Conservation (phyloP, 768 basidiomycete genomes). For the Tricholoma furcatifolium region DNA sequence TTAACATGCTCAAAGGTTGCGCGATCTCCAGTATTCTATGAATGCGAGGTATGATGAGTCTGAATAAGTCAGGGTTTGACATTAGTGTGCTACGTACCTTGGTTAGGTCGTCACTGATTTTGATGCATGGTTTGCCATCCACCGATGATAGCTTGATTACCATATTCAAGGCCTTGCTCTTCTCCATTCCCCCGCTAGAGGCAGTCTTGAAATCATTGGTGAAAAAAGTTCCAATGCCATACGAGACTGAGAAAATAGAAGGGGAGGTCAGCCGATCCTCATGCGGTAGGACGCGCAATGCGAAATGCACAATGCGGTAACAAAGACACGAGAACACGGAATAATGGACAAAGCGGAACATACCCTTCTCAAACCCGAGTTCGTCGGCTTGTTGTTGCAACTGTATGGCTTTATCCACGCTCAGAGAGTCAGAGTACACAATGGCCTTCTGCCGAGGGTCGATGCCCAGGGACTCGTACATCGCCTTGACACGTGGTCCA, state of each 20-base stretch:
- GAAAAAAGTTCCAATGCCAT: constrained; percentile 91
- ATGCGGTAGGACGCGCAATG: background rate
- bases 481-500: constrained; percentile 66
- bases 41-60: background rate
- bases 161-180: constrained; percentile 87
- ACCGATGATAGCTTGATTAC: constrained; percentile 90
- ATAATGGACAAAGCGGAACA: constrained; percentile 12
- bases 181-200: constrained; percentile 41
- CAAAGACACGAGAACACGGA: background rate
- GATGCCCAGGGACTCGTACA: constrained; percentile 71
- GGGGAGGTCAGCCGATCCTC: background rate
- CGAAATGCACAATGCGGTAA: background rate
- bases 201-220: constrained; percentile 81
- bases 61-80: background rate
- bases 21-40: constrained; percentile 67
- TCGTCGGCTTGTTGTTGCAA: constrained; percentile 72
- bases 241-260: constrained; percentile 59
- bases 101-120: constrained; percentile 88
- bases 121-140: constrained; percentile 75
- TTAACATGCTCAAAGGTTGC: constrained; percentile 63
- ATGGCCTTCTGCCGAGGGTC: constrained; percentile 64
- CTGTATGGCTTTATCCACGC: constrained; percentile 64
- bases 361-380: constrained; percentile 66
- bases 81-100: constrained; percentile 48
- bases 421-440: constrained; percentile 83